phyloP scores from a whole-genome alignment of 106 monocot species.

The Apostasia shenzhenica region DNA sequence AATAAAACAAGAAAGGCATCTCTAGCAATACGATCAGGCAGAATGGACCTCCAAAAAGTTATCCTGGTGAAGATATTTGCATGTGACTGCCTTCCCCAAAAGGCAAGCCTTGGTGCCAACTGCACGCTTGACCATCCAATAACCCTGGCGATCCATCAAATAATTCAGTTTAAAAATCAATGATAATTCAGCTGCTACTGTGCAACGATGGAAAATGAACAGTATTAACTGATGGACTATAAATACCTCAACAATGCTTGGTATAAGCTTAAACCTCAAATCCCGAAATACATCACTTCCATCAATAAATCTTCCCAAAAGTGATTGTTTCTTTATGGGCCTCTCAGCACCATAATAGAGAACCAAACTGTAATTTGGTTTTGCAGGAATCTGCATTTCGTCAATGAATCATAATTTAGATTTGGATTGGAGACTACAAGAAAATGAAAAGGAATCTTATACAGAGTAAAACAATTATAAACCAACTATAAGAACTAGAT shows the following conservation, averaged over 20 bases:
- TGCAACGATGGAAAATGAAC: background rate
- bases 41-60: conserved; percentile 81
- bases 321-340: conserved; percentile 70
- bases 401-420: conserved; percentile 1
- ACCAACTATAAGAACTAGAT: background rate
- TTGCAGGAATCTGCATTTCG: conserved; percentile 69
- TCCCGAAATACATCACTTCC: conserved; percentile 80
- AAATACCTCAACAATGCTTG: conserved; percentile 80
- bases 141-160: conserved; percentile 43
- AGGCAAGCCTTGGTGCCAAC: conserved; percentile 95
- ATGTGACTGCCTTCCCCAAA: conserved; percentile 90
- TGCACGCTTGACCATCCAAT: conserved; percentile 99
- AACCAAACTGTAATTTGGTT: conserved; percentile 86
- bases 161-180: background rate
- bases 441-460: background rate
- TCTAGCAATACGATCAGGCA: background rate
- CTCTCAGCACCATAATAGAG: conserved; percentile 82
- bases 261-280: conserved; percentile 94
- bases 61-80: conserved; percentile 81
- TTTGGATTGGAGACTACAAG: background rate
- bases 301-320: conserved; percentile 75
- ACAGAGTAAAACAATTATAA: background rate
- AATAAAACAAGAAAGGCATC: background rate
- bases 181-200: background rate
- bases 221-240: conserved; percentile 1